Percentiles rank a stretch among this genome's conserved stretches.
Conservation (phyloP, 176 grass and related monocot genomes). For the Triticum turgidum region DNA sequence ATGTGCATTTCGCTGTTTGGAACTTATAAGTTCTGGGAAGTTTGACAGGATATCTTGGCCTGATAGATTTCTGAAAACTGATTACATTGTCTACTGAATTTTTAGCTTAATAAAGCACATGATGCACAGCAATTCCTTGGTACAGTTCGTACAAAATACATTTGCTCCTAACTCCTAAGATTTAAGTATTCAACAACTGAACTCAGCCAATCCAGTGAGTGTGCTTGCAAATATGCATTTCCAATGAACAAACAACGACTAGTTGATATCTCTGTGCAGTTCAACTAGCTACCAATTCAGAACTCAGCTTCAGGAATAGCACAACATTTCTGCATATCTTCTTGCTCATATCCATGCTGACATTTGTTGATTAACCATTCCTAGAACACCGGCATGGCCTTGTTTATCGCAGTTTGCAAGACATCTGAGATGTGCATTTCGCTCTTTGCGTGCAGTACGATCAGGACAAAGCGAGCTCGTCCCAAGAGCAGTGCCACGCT, state of each 20-base stretch:
- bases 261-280: not conserved
- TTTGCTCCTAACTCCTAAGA: not conserved
- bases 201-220: not conserved
- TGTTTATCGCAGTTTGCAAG: not conserved
- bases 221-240: not conserved
- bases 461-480: constrained; percentile 15
- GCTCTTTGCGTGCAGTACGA: constrained; percentile 21
- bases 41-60: not conserved
- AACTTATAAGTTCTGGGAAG: not conserved
- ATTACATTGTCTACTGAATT: not conserved
- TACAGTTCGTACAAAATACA: not conserved
- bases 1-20: not conserved
- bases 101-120: not conserved
- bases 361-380: not conserved
- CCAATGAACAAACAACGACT: not conserved
- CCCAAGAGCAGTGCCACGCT: not conserved
- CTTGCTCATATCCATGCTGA: not conserved
- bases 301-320: not conserved
- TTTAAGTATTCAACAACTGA: not conserved
- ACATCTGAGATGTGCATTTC: not conserved
- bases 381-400: not conserved
- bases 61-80: not conserved
- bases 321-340: not conserved
- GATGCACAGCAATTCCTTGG: not conserved
- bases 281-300: not conserved